Conservation (phyloP, 2,329 filamentous ascomycete genomes). For the Chaetomium olivaceum region DNA sequence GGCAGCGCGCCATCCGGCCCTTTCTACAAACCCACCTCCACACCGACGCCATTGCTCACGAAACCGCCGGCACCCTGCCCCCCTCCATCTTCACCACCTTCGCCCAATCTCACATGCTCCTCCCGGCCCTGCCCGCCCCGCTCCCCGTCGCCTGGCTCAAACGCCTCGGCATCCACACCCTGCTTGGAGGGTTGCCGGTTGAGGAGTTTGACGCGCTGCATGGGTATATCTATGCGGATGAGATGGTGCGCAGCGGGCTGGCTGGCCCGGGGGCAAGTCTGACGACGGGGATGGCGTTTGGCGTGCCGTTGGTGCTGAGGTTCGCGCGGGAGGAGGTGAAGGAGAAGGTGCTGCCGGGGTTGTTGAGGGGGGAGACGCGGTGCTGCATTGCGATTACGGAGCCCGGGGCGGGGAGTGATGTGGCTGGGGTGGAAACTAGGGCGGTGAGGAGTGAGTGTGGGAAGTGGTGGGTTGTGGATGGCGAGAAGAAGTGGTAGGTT, state of each 20-base stretch:
- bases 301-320: neutral
- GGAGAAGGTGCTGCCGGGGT: conserved; percentile 54
- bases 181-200: neutral
- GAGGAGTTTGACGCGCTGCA: neutral
- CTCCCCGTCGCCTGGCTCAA: neutral
- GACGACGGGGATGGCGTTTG: neutral
- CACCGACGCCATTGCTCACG: conserved; percentile 68
- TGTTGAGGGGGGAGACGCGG: conserved; percentile 66
- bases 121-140: neutral
- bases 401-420: conserved; percentile 71
- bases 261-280: neutral
- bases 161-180: neutral
- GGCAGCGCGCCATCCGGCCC: conserved; percentile 66
- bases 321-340: neutral
- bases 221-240: neutral
- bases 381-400: conserved; percentile 79
- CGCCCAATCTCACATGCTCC: conserved; percentile 46
- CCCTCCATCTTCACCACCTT: conserved; percentile 65
- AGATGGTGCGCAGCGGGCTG: neutral
- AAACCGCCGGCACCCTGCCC: conserved; percentile 63
- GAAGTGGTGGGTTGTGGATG: neutral
- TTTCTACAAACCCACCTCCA: conserved; percentile 66
- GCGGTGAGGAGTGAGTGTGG: conserved; percentile 43
- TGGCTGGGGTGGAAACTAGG: conserved; percentile 70
- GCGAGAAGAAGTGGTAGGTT: neutral